These are phyloP conservation scores for Scheffersomyces titani DNA, from an alignment of 1,139 yeast genomes.

Conservation along the genomic window DNA sequence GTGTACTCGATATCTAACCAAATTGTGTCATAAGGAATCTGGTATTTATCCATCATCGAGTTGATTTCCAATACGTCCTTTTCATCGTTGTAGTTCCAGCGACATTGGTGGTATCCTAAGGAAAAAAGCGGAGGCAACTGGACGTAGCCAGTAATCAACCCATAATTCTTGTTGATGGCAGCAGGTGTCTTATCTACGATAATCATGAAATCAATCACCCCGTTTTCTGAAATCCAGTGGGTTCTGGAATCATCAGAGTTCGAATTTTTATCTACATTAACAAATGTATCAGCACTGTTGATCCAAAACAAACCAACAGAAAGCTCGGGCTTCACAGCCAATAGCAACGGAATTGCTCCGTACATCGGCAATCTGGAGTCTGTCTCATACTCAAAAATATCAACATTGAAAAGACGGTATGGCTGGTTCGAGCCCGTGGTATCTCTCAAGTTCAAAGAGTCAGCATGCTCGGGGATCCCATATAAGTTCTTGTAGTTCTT, in stretches of 20 bases:
- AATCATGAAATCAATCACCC: slow-evolving; percentile 74
- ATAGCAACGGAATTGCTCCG: slow-evolving; percentile 87
- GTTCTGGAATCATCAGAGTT: slow-evolving; percentile 37
- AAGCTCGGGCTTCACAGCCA: slow-evolving; percentile 60
- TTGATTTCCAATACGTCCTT: slow-evolving; percentile 75
- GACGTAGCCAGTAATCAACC: slow-evolving; percentile 73
- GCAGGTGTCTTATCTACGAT: slow-evolving; percentile 64
- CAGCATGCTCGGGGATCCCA: slow-evolving; percentile 97
- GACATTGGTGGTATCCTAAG: slow-evolving; percentile 81
- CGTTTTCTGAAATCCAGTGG: slow-evolving; percentile 96
- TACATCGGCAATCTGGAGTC: slow-evolving; percentile 88
- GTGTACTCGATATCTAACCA: slow-evolving; percentile 97
- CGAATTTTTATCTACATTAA: slow-evolving; percentile 59
- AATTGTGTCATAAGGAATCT: slow-evolving; percentile 86
- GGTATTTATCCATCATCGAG: slow-evolving; percentile 66
- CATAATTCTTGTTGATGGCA: slow-evolving; percentile 63
- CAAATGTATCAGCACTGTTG: slow-evolving; percentile 89
- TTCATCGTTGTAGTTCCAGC: slow-evolving; percentile 95
- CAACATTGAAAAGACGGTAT: slow-evolving; percentile 87
- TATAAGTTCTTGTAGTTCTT: slow-evolving; percentile 62
- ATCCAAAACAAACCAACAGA: slow-evolving; percentile 88
- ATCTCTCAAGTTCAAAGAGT: slow-evolving; percentile 68
- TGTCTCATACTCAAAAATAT: slow-evolving; percentile 88
- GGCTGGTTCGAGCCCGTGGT: slow-evolving; percentile 61
- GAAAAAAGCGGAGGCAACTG: slow-evolving; percentile 78